Conservation (phyloP, 2,329 filamentous ascomycete genomes). For the Calonectria pauciramosa region DNA sequence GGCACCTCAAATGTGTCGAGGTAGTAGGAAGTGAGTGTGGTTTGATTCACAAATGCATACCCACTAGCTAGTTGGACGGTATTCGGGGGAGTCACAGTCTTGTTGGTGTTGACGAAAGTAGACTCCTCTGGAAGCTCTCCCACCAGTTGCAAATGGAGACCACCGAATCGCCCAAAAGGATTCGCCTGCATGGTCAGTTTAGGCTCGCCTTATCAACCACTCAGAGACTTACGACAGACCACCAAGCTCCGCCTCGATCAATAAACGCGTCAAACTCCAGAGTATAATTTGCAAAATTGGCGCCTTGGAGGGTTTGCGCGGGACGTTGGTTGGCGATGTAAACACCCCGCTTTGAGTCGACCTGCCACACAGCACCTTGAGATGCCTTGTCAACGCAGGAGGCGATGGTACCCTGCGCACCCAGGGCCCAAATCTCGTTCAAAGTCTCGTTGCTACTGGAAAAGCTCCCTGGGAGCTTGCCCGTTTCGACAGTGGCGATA, state of each 20-base stretch:
- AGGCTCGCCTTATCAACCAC: neutral
- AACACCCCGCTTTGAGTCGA: conserved; percentile 3
- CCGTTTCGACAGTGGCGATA: neutral
- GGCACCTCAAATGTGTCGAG: conserved; percentile 12
- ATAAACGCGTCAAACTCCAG: neutral
- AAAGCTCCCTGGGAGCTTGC: neutral
- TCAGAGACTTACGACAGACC: neutral
- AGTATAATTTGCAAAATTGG: conserved; percentile 1
- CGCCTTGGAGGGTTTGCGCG: neutral
- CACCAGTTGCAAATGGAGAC: conserved; percentile 10
- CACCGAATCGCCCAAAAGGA: conserved; percentile 9
- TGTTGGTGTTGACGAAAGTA: conserved; percentile 15
- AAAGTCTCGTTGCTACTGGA: neutral
- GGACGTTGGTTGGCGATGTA: neutral
- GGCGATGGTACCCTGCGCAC: neutral
- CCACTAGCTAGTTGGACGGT: neutral
- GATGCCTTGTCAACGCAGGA: conserved; percentile 9
- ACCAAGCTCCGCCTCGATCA: conserved; percentile 1
- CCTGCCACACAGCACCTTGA: conserved; percentile 1
- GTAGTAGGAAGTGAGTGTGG: conserved; percentile 4
- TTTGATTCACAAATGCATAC: conserved; percentile 18
- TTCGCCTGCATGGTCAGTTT: neutral
- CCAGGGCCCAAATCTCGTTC: conserved; percentile 14
- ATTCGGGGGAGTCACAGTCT: neutral
- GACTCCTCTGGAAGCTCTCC: conserved; percentile 1